Base-by-base conservation (phyloP, 768 basidiomycete species). In the Xanthoconium purpureum region DNA sequence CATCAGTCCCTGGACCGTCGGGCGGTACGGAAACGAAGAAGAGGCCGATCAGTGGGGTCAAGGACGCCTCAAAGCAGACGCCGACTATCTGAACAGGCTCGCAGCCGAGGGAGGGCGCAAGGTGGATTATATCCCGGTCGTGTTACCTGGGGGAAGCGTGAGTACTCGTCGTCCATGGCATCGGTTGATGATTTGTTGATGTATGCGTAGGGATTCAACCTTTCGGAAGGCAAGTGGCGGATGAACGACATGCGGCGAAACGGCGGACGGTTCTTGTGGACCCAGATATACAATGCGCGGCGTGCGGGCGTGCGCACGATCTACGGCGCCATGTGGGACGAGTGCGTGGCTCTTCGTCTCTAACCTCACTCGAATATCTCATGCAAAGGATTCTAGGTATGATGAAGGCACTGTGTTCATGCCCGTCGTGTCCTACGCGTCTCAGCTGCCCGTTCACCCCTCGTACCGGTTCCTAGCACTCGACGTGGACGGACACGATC, bases 311-410 rank as follows among this genome's bases (percentile, higher is more conserved):
- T 80, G 8, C 80, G 82, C 18, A 85, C 74, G 8, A 80, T 91
- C 51, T 92, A 92, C 59, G 86, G 87, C 24, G 89, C 89, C 8
- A 92, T 91, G 89, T 92, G 91, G 89, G 91, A 93, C 63, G 91
- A 91, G 85, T 79, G 56, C 58, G 76, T 71, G 6, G 18, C n/a
- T 42, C 17, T 17, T 47, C 13, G 7, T 48, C 18, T 15, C 20
- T n/a, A 30, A 44, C 29, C n/a, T 11, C 0, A 9, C 8, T 2
- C n/a, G 32, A 36, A 30, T 29, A 6, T 47, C 60, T 58, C 42
- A 47, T 47, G 15, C 39, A 35, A 54, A 32, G 56, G 37, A 51
- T 39, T 46, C 42, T 60, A 89, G 87, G 69, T 91, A 91, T 60
- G 89, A 92, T 62, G 89, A 91, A 75, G 91, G 91, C 37, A 93